Conservation (phyloP, 768 basidiomycete species). For the Kwoniella newhampshirensis region DNA sequence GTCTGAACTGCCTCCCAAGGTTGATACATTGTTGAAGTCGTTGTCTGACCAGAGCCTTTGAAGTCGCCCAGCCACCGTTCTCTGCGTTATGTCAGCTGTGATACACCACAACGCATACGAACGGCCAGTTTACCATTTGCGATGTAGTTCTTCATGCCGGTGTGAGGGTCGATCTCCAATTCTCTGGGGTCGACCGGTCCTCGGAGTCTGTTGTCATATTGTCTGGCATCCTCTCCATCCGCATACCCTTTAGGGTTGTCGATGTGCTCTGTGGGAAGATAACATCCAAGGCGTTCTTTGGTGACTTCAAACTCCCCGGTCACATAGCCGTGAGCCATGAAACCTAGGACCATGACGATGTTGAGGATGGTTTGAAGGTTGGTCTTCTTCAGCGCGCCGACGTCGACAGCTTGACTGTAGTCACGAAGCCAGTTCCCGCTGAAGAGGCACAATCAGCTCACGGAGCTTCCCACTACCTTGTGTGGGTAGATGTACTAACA, state of each 20-base stretch:
- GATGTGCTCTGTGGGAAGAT: slow-evolving; percentile 79
- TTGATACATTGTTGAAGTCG: slow-evolving; percentile 76
- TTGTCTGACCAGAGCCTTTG: slow-evolving; percentile 57
- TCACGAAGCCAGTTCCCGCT: slow-evolving; percentile 81
- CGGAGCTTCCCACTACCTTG: too few relatives aligned
- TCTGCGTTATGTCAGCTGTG: slow-evolving; percentile 21
- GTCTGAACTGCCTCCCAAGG: slow-evolving; percentile 65
- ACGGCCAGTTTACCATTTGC: slow-evolving; percentile 59
- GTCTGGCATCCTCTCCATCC: slow-evolving; percentile 73
- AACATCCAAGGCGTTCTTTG: slow-evolving; percentile 74
- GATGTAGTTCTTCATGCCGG: slow-evolving; percentile 86
- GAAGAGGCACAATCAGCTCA: slow-evolving; percentile 26
- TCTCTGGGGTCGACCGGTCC: slow-evolving; percentile 81
- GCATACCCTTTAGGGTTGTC: slow-evolving; percentile 90
- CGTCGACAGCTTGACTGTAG: slow-evolving; percentile 79
- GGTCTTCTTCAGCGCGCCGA: slow-evolving; percentile 69
- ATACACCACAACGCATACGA: too few relatives aligned
- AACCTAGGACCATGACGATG: slow-evolving; percentile 84
- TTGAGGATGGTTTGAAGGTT: slow-evolving; percentile 78
- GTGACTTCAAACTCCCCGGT: slow-evolving; percentile 86
- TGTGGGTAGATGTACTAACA: slow-evolving; percentile 26
- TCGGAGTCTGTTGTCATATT: slow-evolving; percentile 72
- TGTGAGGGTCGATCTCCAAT: slow-evolving; percentile 75
- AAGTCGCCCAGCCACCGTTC: slow-evolving; percentile 81
- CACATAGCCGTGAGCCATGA: slow-evolving; percentile 61